phyloP scores from a whole-genome alignment of 139 green algal species.

The Zygnema cylindricum region DNA sequence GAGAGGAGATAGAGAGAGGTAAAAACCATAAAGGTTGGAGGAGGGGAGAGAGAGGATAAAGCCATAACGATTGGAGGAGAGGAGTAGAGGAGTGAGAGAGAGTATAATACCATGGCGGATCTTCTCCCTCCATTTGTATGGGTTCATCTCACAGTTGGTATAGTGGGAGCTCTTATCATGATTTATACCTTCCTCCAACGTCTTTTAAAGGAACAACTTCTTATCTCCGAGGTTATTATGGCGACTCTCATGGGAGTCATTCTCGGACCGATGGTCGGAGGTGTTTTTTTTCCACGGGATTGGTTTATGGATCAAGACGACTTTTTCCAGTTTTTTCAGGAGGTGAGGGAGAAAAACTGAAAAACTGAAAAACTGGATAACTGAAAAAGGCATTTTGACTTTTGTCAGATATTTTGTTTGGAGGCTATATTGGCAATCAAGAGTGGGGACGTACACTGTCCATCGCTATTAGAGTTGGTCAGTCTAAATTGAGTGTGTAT shows the following conservation, averaged over 20 bases:
- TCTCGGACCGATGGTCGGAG: conserved; percentile 10
- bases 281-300: neutral
- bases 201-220: conserved; percentile 19
- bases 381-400: too few relatives aligned
- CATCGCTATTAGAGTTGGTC: too few relatives aligned
- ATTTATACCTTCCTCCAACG: conserved; percentile 45
- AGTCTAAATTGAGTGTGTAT: too few relatives aligned
- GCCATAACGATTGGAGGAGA: neutral
- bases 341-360: too few relatives aligned
- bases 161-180: conserved; percentile 40
- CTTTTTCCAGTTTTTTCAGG: conserved; percentile 10
- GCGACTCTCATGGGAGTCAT: conserved; percentile 26
- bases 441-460: too few relatives aligned
- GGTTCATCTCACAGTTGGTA: conserved; percentile 29
- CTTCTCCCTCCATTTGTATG: neutral
- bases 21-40: neutral
- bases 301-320: conserved; percentile 8
- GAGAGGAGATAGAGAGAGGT: too few relatives aligned
- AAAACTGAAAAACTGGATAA: too few relatives aligned
- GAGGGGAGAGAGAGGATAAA: neutral
- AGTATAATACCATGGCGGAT: neutral
- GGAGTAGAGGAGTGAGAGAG: neutral
- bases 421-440: too few relatives aligned
- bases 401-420: too few relatives aligned
- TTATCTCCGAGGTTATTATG: conserved; percentile 32